Base-by-base conservation (phyloP, 495 filamentous ascomycete species). In the Ascobolus immersus region DNA sequence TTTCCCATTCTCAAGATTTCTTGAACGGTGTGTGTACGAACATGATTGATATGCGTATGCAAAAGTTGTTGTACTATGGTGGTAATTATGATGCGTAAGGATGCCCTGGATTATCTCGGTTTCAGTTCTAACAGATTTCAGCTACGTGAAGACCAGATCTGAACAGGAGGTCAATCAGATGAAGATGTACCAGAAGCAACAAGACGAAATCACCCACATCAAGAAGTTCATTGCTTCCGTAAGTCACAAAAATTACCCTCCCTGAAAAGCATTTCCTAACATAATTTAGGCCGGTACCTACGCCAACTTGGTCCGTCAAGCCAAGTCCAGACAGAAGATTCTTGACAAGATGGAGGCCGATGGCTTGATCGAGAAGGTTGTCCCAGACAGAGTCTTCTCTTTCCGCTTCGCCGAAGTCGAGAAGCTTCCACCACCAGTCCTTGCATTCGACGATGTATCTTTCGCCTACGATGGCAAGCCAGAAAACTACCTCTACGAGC, bases 261-360 rank as follows among this genome's bases (percentile, higher is more conserved):
- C 22, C 11, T 35, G 4, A n/a, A 25, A n/a, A 15, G 12, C n/a
- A 4, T n/a, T 23, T 27, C 20, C 22, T 45, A 30, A 37, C 17
- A 13, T 21, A 10, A 13, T 31, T 10, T 17, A 46, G 44, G 47
- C 89, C 34, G 86, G 86, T 81, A 99, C 86, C 39, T 99, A 99
- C 52, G 86, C 86, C 65, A 99, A 99, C 62, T 67, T 99, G 57
- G 86, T 99, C 47, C 64, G 80, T 49, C 86, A 96, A 61, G 86
- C 86, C 55, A 96, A 96, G 64, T 94, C 86, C 20, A 72, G 86
- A 31, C 86, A 96, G 57, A 96, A 96, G 77, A 94, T 96, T 54
- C 68, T 96, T 37, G 86, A 96, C 67, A 96, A 96, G 67, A 96
- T 96, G 86, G 86, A 94, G 62, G 89, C 86, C 36, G 86, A 96